Conservation (phyloP, 1,284 basidiomycete genomes). For the Ustilago shanxiensis region DNA sequence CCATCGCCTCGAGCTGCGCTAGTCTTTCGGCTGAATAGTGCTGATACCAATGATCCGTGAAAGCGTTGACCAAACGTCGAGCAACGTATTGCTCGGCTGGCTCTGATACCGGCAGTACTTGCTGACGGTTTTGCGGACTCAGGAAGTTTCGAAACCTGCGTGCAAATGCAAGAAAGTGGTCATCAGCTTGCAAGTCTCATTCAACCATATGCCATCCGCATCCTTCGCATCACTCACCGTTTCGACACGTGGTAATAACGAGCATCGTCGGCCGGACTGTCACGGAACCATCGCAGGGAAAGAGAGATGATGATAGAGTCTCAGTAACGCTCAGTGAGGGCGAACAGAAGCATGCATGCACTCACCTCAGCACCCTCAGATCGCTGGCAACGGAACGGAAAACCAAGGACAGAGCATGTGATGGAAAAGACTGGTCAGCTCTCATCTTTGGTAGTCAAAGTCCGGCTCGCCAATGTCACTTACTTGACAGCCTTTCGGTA, state of each 20-base stretch:
- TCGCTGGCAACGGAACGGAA: background rate
- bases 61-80: conserved; percentile 29
- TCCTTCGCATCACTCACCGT: background rate
- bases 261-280: background rate
- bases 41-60: conserved; percentile 4
- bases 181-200: background rate
- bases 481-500: background rate
- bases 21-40: conserved; percentile 4
- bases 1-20: conserved; percentile 3
- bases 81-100: conserved; percentile 19
- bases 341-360: background rate
- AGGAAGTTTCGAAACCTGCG: conserved; percentile 20
- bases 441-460: background rate
- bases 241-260: background rate
- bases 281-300: too few relatives aligned
- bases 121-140: background rate
- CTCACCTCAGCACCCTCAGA: background rate
- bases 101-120: background rate
- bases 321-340: background rate
- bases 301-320: background rate
- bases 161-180: background rate
- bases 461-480: background rate
- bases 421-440: background rate
- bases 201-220: background rate
- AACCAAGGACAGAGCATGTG: background rate